Evolutionary conservation across 169 alveolate species (phyloP).

Genomic region (Plasmodium falciparum): DNA sequence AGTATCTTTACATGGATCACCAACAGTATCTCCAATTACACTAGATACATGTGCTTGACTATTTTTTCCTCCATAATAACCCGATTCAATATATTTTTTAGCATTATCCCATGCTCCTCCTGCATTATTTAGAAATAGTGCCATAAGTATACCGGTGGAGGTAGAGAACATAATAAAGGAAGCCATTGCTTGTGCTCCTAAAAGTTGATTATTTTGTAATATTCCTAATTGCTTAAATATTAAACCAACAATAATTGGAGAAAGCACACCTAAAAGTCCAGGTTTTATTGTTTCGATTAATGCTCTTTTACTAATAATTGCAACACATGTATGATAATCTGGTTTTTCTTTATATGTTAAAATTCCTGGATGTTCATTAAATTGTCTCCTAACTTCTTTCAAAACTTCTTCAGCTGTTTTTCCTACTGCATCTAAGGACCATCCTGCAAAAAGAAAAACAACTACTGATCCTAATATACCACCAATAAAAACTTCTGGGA

Average conservation of each 20-base stretch:
- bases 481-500: constrained; percentile 87
- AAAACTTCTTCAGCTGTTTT: constrained; percentile 90
- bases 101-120: constrained; percentile 95
- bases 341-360: constrained; percentile 87
- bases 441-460: constrained; percentile 89
- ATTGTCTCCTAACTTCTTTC: constrained; percentile 88
- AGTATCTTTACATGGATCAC: constrained; percentile 95
- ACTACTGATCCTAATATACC: constrained; percentile 89
- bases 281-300: constrained; percentile 90
- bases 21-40: constrained; percentile 92
- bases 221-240: constrained; percentile 86
- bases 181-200: constrained; percentile 87
- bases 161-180: constrained; percentile 91
- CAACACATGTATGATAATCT: constrained; percentile 88
- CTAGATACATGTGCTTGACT: constrained; percentile 85
- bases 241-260: constrained; percentile 85
- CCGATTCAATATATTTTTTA: constrained; percentile 88
- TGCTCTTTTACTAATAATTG: constrained; percentile 87
- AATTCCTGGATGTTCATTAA: constrained; percentile 85
- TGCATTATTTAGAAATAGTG: constrained; percentile 88
- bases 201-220: constrained; percentile 61
- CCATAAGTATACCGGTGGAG: constrained; percentile 90
- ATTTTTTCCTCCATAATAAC: constrained; percentile 85
- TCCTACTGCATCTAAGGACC: constrained; percentile 90
- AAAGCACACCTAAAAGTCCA: constrained; percentile 81